Percentiles rank a stretch among this genome's conserved stretches.
phyloP scores from a whole-genome alignment of 805 yeast species.

The Suhomyces faveliae region DNA sequence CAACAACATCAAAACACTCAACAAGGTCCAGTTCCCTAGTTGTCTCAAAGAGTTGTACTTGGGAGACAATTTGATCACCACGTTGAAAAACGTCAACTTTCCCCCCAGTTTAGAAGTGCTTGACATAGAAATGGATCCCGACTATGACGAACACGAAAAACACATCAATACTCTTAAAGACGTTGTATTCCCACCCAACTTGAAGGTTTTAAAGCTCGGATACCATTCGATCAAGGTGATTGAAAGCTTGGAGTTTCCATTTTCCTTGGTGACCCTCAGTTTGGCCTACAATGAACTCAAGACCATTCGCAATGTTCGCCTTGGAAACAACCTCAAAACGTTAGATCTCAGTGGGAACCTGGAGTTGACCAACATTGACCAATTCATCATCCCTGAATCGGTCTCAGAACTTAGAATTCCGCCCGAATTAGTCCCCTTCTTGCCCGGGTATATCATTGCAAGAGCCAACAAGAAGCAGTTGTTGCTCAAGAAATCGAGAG shows the following conservation, averaged over 20 bases:
- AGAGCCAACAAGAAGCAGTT: constrained; percentile 38
- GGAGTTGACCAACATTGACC: constrained; percentile 38
- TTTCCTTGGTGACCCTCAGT: constrained; percentile 28
- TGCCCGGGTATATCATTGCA: constrained; percentile 39
- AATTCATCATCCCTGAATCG: constrained; percentile 36
- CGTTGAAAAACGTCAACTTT: constrained; percentile 42
- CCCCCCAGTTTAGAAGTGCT: constrained; percentile 39
- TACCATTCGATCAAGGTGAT: constrained; percentile 39
- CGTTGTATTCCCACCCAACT: constrained; percentile 35
- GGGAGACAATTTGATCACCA: constrained; percentile 44
- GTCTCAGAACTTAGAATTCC: constrained; percentile 38
- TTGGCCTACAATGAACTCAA: constrained; percentile 40
- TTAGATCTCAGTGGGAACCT: constrained; percentile 44
- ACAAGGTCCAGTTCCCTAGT: constrained; percentile 41
- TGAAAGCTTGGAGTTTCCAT: constrained; percentile 41
- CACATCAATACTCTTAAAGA: constrained; percentile 42
- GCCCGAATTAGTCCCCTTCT: constrained; percentile 30
- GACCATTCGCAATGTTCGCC: constrained; percentile 34
- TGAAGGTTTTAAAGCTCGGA: constrained; percentile 36
- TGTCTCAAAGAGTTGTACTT: constrained; percentile 34
- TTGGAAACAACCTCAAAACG: constrained; percentile 32
- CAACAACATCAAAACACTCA: constrained; percentile 45
- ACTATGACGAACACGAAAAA: constrained; percentile 40
- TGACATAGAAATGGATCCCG: constrained; percentile 44
- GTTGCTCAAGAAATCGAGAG: constrained; percentile 26